Evolutionary conservation across 208 protist genomes (phyloP).

Genomic region (Acanthamoeba triangularis): DNA sequence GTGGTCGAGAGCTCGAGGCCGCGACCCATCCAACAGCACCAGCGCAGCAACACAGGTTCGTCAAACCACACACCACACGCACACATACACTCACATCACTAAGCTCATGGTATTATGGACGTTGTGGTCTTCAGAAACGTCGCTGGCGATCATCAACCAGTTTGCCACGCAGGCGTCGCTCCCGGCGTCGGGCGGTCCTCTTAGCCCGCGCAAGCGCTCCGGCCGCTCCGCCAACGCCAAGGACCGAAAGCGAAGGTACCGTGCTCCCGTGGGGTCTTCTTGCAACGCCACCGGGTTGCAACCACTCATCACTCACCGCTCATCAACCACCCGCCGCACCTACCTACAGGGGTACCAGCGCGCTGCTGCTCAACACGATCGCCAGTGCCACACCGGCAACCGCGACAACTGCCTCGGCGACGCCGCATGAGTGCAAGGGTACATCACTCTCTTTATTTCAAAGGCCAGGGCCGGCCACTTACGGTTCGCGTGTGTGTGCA

Average conservation of each 20-base stretch:
- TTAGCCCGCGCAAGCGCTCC: not conserved
- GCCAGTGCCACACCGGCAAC: not conserved
- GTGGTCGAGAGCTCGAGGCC: not conserved
- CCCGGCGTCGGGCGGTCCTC: not conserved
- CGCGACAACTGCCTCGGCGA: not conserved
- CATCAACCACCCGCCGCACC: not conserved
- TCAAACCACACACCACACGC: too few relatives aligned
- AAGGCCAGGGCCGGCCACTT: too few relatives aligned
- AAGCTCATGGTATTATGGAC: too few relatives aligned
- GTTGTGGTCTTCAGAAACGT: too few relatives aligned
- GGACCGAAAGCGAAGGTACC: slow-evolving; percentile 8
- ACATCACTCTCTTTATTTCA: too few relatives aligned
- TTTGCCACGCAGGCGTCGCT: slow-evolving; percentile 12
- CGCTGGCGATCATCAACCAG: slow-evolving; percentile 4
- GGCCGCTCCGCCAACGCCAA: not conserved
- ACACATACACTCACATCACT: too few relatives aligned
- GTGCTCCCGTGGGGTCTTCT: too few relatives aligned
- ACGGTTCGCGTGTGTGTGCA: too few relatives aligned
- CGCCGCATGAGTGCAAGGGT: slow-evolving; percentile 17
- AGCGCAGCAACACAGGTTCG: not conserved
- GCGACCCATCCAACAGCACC: not conserved
- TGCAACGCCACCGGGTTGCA: too few relatives aligned
- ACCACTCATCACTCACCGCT: not conserved
- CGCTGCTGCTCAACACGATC: slow-evolving; percentile 27
- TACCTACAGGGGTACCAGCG: not conserved